phyloP scores from a whole-genome alignment of 192 early-diverging fungal species.

The Umbelopsis sp. region DNA sequence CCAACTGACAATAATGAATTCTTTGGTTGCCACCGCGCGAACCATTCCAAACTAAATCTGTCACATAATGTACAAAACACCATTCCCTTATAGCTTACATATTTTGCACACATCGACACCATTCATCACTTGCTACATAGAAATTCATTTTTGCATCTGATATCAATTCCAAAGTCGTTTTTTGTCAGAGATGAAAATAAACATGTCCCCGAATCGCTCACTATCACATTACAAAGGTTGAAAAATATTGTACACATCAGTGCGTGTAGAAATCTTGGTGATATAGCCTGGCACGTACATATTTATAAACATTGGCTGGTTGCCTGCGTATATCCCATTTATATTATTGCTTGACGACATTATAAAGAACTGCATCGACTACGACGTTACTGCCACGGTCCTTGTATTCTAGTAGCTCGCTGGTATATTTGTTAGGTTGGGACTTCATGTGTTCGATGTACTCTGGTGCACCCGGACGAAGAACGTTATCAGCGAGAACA shows the following conservation, averaged over 20 bases:
- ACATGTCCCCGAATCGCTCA: too few relatives aligned
- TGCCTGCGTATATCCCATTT: not conserved
- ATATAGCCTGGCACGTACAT: too few relatives aligned
- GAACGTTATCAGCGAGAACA: conserved; percentile 24
- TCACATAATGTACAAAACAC: conserved; percentile 11
- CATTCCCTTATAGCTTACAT: not conserved
- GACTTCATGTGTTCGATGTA: conserved; percentile 23
- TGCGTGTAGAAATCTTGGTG: too few relatives aligned
- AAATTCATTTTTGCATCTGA: conserved; percentile 8
- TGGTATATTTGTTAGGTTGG: not conserved
- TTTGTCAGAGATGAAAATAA: too few relatives aligned
- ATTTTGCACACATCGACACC: conserved; percentile 2
- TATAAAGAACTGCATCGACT: not conserved
- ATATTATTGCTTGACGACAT: not conserved
- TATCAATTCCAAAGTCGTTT: not conserved
- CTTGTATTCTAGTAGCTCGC: not conserved
- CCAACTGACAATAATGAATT: not conserved
- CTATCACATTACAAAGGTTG: too few relatives aligned
- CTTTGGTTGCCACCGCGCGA: not conserved
- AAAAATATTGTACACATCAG: too few relatives aligned
- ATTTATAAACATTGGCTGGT: too few relatives aligned
- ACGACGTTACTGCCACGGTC: not conserved
- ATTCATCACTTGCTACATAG: not conserved
- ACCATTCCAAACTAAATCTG: not conserved
- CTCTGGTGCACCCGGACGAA: conserved; percentile 20